Evolutionary conservation across 176 grass and related monocot species (phyloP), one percentile per base, ranked within the genome.

Genomic region (Oryza rufipogon): DNA sequence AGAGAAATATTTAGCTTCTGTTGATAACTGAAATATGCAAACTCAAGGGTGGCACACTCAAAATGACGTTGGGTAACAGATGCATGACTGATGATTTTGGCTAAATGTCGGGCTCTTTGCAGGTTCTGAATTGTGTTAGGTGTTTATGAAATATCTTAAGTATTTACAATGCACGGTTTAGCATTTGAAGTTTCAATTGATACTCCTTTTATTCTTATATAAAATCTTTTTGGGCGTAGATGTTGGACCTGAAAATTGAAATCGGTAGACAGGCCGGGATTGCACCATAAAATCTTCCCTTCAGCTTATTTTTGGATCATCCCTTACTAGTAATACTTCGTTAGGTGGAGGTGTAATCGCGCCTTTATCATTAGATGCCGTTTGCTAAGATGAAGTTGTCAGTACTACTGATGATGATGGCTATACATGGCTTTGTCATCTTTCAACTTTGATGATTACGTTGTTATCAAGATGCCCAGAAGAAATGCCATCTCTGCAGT

Each of bases 381-480:
- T 25, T 74, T 73, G 45, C 58, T 70, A 49, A 1, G 66, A 9
- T 1, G 25, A 34, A 1, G 73, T 34, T 38, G 70, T 15, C 76
- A 75, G 64, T 36, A 36, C 30, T 14, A 12, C 36, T 28, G 36
- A 12, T 56, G 19, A 74, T 12, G 14, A 75, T 66, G 26, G 26
- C 11, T 36, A 14, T 34, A 38, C 41, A 47, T 19, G 16, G 20
- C 30, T 38, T 61, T 61, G 63, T 0, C 44, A 16, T 14, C 17
- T 7, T 54, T 68, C 63, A 7, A 34, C 32, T 12, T 74, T 0
- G 44, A 46, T 46, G 9, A 45, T 10, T 52, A 12, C 5, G 75
- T 84, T 79, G 75, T 56, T 84, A 13, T 68, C 46, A 84, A 72
- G 60, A 22, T 80, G 51, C 60, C 2, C 9, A 20, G 36, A 38